Evolutionary conservation across 2,329 filamentous ascomycete species (phyloP), one percentile per base, ranked within the genome.

Genomic region (Pseudocercospora vitis): DNA sequence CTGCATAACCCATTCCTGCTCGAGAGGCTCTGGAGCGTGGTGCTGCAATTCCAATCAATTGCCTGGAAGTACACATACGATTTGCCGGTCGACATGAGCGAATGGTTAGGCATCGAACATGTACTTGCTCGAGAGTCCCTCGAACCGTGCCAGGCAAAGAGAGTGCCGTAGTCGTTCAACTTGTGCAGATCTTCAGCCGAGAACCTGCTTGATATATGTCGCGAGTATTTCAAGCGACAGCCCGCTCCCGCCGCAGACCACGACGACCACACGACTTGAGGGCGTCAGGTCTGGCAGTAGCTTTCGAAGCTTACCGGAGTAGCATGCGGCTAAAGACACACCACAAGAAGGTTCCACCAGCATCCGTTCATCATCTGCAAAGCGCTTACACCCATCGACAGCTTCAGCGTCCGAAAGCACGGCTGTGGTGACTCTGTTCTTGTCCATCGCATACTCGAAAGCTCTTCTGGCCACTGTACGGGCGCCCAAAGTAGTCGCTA

Each of bases 301-400:
- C 23, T 9, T n/a, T 29, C 86, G 82, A 65, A 95, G 67, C 33
- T 80, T 71, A 0, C 81, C 83, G 33, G 81, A 81, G 64, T 89
- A 90, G 54, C 78, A 84, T 2, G 82, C 70, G 1, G 86, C 89
- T 9, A 95, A 73, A 48, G 86, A 87, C 4, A 92, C 90, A 0
- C 91, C 91, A 69, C 92, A 96, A 0, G 91, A 85, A 29, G 87
- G 77, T 74, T 97, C 92, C 2, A 96, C 89, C 53, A 96, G 76
- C 52, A 92, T 74, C 21, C 87, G 76, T 63, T 91, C 88, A 56
- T 95, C 90, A 60, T 96, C 88, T 7, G 89, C 86, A 57, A 96
- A 85, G 19, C 82, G 78, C 65, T 87, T 84, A 50, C 86, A 88
- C 2, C 85, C 91, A 72, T 85, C 81, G 16, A 88, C 89, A 0